Evolutionary conservation across 495 filamentous ascomycete species (phyloP).

Genomic region (Parachaetomium inaequale): DNA sequence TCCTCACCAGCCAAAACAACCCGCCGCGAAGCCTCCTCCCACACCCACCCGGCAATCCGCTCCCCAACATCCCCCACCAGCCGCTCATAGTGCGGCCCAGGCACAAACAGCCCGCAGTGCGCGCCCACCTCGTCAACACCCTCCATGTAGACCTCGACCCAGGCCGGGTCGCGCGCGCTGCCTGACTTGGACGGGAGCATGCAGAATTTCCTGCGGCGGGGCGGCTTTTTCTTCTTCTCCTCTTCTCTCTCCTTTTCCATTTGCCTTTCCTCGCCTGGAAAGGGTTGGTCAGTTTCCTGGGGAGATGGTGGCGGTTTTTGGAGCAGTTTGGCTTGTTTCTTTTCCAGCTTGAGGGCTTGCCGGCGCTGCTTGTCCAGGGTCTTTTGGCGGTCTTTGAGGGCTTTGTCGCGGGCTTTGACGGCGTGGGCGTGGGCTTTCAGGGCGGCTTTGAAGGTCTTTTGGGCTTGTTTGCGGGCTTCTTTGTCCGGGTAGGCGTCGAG

Average conservation of each 20-base stretch:
- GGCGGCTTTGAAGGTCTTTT: slow-evolving; percentile 55
- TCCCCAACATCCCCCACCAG: slow-evolving; percentile 71
- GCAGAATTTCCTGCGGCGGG: slow-evolving; percentile 67
- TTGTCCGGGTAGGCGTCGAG: slow-evolving; percentile 54
- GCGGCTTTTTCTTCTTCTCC: slow-evolving; percentile 10
- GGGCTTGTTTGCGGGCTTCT: slow-evolving; percentile 59
- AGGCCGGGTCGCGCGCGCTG: slow-evolving; percentile 54
- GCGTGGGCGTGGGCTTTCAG: slow-evolving; percentile 58
- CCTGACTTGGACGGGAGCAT: slow-evolving; percentile 54
- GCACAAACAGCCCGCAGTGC: slow-evolving; percentile 78
- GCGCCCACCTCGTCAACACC: slow-evolving; percentile 81
- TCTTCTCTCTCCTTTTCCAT: slow-evolving; percentile 8
- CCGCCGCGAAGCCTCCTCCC: slow-evolving; percentile 47
- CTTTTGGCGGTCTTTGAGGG: slow-evolving; percentile 55
- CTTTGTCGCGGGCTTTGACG: slow-evolving; percentile 60
- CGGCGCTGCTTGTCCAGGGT: slow-evolving; percentile 41
- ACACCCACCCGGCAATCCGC: slow-evolving; percentile 69
- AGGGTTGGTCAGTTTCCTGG: too few species aligned
- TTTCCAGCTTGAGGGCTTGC: slow-evolving; percentile 25
- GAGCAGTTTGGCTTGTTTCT: background rate
- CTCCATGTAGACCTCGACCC: slow-evolving; percentile 74
- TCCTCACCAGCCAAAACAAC: slow-evolving; percentile 21
- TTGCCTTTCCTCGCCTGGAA: too few species aligned
- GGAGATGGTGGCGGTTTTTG: background rate
- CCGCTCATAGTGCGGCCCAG: slow-evolving; percentile 64